Base-by-base conservation (phyloP, 441 rosid genomes). In the Adansonia grandidieri region DNA sequence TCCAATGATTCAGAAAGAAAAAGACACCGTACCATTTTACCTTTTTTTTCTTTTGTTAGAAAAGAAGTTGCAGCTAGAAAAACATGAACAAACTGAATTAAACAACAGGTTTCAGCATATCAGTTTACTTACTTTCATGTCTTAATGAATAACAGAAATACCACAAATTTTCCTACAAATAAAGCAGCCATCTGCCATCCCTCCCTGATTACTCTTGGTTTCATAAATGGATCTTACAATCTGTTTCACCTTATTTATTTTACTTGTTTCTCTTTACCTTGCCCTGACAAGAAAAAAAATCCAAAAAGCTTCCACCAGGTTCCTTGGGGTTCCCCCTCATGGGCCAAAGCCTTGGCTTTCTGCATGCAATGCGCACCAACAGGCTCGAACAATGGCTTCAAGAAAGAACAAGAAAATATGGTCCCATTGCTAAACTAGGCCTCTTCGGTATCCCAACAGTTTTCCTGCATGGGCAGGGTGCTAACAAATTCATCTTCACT, bases 401-500 rank as follows among this genome's bases (percentile, higher is more conserved):
- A 7, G 58, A 81, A 13, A 83, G 86, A 78, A 44, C 47, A 19
- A 57, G 66, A 3, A 82, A 83, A 69, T 84, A 85, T 63, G 85
- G 87, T 2, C 84, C 78, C 0, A 22, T 89, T 50, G 84, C 83
- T 0, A 89, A 87, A 48, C 78, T 85, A 45, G 70, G 37, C 47
- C 65, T 87, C 15, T 73, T 85, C 3, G 85, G 81, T 10, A 71
- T 42, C 5, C 84, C 82, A 0, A 77, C 87, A 0, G 82, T 87
- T 9, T 77, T 87, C 71, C 32, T 87, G 2, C 73, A 72, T 8
- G 90, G 89, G 6, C 86, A 82, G 72, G 86, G 85, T 0, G 87
- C 87, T 0, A 87, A 86, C 77, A 89, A 85, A 78, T 78, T 87
- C 28, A 58, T 87, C 15, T 86, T 79, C 77, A 69, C 85, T 0